phyloP scores from a whole-genome alignment of 352 stramenopile species.

The Phytophthora pluvialis region DNA sequence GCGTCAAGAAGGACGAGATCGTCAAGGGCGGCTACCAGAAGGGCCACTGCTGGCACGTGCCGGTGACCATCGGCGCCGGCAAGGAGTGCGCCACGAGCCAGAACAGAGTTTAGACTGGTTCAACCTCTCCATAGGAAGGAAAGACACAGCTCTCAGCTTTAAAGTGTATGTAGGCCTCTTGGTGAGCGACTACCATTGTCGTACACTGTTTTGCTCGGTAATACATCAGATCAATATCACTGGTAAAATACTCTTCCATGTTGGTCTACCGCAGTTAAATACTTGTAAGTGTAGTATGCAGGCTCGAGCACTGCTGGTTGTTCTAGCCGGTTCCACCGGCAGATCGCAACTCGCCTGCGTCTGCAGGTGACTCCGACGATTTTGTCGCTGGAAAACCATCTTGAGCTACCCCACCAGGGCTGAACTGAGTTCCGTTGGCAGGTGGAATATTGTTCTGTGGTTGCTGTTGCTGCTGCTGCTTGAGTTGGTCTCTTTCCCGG shows the following conservation, averaged over 20 bases:
- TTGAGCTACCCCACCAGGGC: background rate
- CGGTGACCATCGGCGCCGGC: conserved; percentile 67
- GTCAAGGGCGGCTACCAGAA: conserved; percentile 81
- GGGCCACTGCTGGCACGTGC: conserved; percentile 87
- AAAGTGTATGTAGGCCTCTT: conserved; percentile 25
- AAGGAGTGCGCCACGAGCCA: conserved; percentile 59
- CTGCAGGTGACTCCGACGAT: conserved; percentile 2
- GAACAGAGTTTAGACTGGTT: conserved; percentile 26
- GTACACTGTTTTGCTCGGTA: conserved; percentile 30
- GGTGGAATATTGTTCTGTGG: background rate
- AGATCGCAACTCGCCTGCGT: background rate
- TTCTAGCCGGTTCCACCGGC: conserved; percentile 1
- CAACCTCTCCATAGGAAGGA: conserved; percentile 2
- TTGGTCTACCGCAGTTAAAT: conserved; percentile 29
- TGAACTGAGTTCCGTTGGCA: background rate
- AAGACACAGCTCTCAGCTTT: conserved; percentile 18
- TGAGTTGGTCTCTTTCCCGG: background rate
- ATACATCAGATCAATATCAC: conserved; percentile 27
- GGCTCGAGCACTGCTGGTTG: background rate
- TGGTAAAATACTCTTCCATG: conserved; percentile 6
- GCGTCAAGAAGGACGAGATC: conserved; percentile 75
- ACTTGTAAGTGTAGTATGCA: conserved; percentile 2
- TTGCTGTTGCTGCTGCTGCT: conserved; percentile 6
- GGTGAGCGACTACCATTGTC: background rate
- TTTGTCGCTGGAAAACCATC: conserved; percentile 1